These are phyloP conservation scores for Vachellia pachyceras DNA, from an alignment of 306 rosid genomes.

Conservation along the genomic window DNA sequence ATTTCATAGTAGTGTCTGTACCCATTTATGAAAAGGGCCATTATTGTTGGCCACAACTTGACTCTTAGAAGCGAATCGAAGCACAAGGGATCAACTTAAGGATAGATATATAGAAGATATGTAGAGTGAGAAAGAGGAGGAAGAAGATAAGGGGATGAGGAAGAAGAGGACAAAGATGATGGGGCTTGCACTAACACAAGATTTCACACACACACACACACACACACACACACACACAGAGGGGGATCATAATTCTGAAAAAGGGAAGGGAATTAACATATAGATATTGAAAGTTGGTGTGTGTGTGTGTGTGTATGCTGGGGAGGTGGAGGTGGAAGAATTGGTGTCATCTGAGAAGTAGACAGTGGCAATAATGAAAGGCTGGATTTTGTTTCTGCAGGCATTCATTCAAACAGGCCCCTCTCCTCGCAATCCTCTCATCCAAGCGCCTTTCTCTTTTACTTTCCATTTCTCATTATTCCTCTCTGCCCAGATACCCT, in stretches of 20 bases:
- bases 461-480: background rate
- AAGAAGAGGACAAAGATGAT: background rate
- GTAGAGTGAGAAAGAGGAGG: background rate
- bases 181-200: background rate
- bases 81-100: background rate
- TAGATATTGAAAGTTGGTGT: conserved; percentile 20
- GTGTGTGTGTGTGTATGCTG: conserved; percentile 38
- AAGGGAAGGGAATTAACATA: background rate
- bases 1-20: background rate
- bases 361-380: conserved; percentile 66
- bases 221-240: no score
- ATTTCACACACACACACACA: no score
- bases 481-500: conserved; percentile 40
- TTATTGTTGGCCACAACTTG: background rate
- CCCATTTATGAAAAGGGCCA: background rate
- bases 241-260: background rate
- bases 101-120: background rate
- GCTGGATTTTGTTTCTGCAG: conserved; percentile 67
- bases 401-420: conserved; percentile 48
- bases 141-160: background rate
- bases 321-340: conserved; percentile 46
- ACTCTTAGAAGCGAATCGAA: background rate
- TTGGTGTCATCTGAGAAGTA: conserved; percentile 64
- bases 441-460: background rate
- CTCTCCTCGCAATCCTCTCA: conserved; percentile 32